These are phyloP conservation scores for Tetradesmus lagerheimii DNA, from an alignment of 139 green algal genomes.

Conservation along the genomic window DNA sequence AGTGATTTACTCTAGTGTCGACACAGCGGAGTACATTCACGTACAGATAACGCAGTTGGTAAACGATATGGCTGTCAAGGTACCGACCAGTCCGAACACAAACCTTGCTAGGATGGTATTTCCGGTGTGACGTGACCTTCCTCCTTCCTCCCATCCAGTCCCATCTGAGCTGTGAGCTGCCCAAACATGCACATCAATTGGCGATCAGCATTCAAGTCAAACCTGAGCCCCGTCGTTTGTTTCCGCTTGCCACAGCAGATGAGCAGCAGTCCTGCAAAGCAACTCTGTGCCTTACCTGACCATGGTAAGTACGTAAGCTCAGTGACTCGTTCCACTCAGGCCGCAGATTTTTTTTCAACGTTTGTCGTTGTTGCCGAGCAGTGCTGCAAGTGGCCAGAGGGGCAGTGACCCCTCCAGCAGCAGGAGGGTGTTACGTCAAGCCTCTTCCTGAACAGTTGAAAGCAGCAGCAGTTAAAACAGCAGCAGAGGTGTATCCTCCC, in stretches of 20 bases:
- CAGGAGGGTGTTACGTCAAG: not conserved
- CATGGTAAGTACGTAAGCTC: not conserved
- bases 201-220: not conserved
- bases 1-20: not conserved
- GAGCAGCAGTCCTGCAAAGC: not conserved
- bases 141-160: too few relatives aligned
- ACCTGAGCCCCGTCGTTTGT: not conserved
- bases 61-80: not conserved
- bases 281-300: not conserved
- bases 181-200: not conserved
- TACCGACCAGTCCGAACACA: not conserved
- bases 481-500: not conserved
- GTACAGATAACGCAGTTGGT: not conserved
- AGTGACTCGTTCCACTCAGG: not conserved
- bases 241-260: not conserved
- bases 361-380: not conserved
- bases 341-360: not conserved
- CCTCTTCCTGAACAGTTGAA: not conserved
- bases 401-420: not conserved
- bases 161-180: too few relatives aligned
- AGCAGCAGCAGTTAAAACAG: not conserved
- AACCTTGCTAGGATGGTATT: too few relatives aligned
- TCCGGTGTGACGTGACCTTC: too few relatives aligned
- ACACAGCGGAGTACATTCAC: not conserved
- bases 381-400: not conserved